Evolutionary conservation across 2,329 filamentous ascomycete genomes (phyloP), one percentile per base, ranked within the genome.

Genomic region (Pseudopyricularia javanii): DNA sequence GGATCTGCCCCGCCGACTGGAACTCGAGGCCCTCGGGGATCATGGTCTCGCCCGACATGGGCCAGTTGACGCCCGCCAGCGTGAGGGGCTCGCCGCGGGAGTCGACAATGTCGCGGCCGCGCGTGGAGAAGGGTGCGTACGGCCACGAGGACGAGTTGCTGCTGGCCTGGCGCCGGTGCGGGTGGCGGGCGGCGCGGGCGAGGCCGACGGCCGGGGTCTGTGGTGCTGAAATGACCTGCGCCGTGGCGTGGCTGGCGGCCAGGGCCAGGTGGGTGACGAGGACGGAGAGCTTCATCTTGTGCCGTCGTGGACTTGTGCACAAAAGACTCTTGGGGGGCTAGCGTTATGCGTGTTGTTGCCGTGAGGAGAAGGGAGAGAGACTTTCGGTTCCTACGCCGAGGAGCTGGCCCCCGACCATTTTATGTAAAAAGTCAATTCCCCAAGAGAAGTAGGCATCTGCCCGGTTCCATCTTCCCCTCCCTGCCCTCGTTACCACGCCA

Each of bases 1-100:
- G 67, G 37, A 79, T 78, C 1, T 68, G 67, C 3, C 68, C 66
- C 12, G 74, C 68, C 0, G 74, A 78, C 43, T 68, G 67, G 64
- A 76, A 75, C 57, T 79, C 76, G 4, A 79, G 65, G 9, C 76
- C 76, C 59, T 80, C 76, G 0, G 76, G 76, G 1, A 79, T 67
- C 75, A 79, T 79, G 3, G 73, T 71, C 53, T 78, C 75, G 24
- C 71, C 52, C 43, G 61, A 68, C 61, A 69, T 62, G 6, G 66
- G 63, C 67, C 66, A 66, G 52, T 67, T 67, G 5, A 67, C 62
- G 6, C 68, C 63, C 1, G 67, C 67, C 63, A 64, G 68, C 17
- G 63, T 67, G 7, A 70, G 52, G 6, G 61, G 60, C 2, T 69
- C 66, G 24, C 64, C 66, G 2, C 63, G 62, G 32, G 59, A 59